Conservation (phyloP, 768 basidiomycete genomes). For the Krasilnikovozyma curviuscula region DNA sequence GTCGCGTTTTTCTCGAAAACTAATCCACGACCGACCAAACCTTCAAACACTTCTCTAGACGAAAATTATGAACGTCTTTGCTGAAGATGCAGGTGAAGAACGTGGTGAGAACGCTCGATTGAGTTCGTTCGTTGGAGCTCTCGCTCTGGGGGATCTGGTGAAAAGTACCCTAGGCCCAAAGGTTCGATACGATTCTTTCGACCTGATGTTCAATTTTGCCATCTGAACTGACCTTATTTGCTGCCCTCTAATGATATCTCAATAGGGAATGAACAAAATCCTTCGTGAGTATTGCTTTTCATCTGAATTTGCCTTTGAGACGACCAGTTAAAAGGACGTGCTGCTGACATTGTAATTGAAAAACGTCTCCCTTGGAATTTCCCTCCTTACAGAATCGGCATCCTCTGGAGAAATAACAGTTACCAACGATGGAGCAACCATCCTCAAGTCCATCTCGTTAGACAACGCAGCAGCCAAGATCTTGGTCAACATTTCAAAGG, state of each 20-base stretch:
- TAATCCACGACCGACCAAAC: too few relatives aligned
- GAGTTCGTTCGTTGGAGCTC: slow-evolving; percentile 90
- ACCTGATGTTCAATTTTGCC: neutral
- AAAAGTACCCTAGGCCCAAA: slow-evolving; percentile 97
- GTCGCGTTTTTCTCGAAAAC: too few relatives aligned
- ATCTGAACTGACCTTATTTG: neutral
- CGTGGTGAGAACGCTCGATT: slow-evolving; percentile 95
- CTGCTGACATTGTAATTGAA: neutral
- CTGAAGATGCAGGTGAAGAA: slow-evolving; percentile 40
- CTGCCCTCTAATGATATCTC: neutral
- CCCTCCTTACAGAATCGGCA: slow-evolving; percentile 25
- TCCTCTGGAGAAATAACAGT: slow-evolving; percentile 85
- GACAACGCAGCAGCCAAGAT: slow-evolving; percentile 99
- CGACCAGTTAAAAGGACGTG: neutral
- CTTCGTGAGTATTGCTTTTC: slow-evolving; percentile 33
- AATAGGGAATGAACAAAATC: slow-evolving; percentile 91
- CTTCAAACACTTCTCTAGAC: too few relatives aligned
- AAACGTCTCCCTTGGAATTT: neutral
- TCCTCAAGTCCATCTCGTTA: slow-evolving; percentile 87
- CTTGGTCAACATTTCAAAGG: slow-evolving; percentile 96
- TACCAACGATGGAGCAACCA: slow-evolving; percentile 97
- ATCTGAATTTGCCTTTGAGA: too few relatives aligned
- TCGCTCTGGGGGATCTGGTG: slow-evolving; percentile 92
- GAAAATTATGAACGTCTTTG: slow-evolving; percentile 13
- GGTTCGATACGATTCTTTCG: slow-evolving; percentile 9